Percentiles rank a stretch among this genome's conserved stretches.
Evolutionary conservation across 192 early-diverging fungal genomes (phyloP).

Genomic region (Backusella tuberculispora): DNA sequence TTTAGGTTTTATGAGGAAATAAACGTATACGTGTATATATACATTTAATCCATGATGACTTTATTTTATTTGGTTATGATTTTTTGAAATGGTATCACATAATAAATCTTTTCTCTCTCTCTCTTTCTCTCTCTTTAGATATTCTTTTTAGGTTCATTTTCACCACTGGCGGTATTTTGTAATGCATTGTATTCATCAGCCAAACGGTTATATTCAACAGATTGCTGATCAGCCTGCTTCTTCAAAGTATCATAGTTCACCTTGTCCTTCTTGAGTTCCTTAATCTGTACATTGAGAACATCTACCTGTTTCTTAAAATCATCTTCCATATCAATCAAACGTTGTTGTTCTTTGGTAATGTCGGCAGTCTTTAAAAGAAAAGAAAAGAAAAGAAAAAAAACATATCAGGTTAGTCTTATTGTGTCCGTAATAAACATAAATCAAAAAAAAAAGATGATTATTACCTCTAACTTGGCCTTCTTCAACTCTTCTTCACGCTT

Average conservation of each 20-base stretch:
- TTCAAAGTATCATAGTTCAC: conserved; percentile 40
- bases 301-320: conserved; percentile 28
- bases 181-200: conserved; percentile 37
- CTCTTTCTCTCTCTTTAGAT: conserved; percentile 23
- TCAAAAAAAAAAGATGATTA: not conserved
- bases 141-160: conserved; percentile 38
- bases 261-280: conserved; percentile 33
- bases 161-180: not conserved
- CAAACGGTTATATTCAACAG: conserved; percentile 32
- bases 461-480: conserved; percentile 28
- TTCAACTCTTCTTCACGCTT: conserved; percentile 51
- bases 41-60: too few relatives aligned
- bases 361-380: conserved; percentile 22
- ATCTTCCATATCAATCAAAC: conserved; percentile 33
- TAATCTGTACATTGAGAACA: conserved; percentile 26
- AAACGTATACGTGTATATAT: too few relatives aligned
- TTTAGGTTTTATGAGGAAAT: too few relatives aligned
- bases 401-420: not conserved
- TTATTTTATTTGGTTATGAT: not conserved
- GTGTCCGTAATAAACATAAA: not conserved
- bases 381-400: not conserved
- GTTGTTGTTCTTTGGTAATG: conserved; percentile 30
- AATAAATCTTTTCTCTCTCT: not conserved
- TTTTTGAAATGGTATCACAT: not conserved
- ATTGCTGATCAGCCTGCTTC: conserved; percentile 36